These are phyloP conservation scores for Oryza punctata DNA, from an alignment of 176 grass and related monocot species.

Conservation along the genomic window DNA sequence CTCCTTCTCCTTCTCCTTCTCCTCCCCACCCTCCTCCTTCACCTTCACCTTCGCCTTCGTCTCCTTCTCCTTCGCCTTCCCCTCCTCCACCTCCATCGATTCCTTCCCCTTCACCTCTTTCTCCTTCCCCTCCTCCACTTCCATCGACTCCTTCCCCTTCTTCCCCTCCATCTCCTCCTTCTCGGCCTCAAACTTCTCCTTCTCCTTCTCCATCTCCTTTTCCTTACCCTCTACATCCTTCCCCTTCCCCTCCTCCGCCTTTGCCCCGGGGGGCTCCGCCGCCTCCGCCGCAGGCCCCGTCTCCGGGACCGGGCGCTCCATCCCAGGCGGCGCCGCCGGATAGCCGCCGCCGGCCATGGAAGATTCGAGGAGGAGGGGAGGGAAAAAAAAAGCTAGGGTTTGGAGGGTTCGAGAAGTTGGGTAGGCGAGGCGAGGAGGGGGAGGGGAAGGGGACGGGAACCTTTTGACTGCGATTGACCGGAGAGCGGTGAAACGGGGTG, in stretches of 20 bases:
- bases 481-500: conserved; percentile 1
- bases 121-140: not conserved
- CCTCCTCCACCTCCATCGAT: not conserved
- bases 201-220: not conserved
- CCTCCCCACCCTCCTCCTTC: not conserved
- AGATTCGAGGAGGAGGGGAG: not conserved
- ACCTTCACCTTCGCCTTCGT: not conserved
- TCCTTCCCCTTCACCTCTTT: not conserved
- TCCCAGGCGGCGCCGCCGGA: conserved; percentile 1
- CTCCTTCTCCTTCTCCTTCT: not conserved
- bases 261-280: not conserved
- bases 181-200: not conserved
- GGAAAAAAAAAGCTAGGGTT: conserved; percentile 44
- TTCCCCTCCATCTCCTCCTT: not conserved
- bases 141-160: not conserved
- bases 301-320: not conserved
- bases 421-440: conserved; percentile 3
- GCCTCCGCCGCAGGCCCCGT: not conserved
- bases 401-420: conserved; percentile 30
- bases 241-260: not conserved
- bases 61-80: not conserved
- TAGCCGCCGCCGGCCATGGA: conserved; percentile 46
- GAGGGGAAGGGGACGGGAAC: not conserved
- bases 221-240: not conserved
- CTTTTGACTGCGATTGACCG: conserved; percentile 74